Evolutionary conservation across 2,329 filamentous ascomycete genomes (phyloP).

Genomic region (Fusarium sp.): DNA sequence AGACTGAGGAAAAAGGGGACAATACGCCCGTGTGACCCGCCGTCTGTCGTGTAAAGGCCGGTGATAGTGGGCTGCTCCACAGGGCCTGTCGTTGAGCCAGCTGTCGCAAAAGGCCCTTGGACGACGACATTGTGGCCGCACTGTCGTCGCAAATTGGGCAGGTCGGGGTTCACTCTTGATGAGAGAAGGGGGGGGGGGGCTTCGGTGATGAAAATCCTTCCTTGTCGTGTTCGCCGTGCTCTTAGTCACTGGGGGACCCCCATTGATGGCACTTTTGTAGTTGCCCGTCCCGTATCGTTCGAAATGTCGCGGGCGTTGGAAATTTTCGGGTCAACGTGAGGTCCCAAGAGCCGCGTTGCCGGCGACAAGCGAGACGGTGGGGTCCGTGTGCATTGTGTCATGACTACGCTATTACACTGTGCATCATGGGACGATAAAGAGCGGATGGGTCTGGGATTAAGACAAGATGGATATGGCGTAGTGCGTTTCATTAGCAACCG

Average conservation of each 20-base stretch:
- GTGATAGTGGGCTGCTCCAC: slow-evolving; percentile 42
- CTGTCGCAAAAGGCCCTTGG: slow-evolving; percentile 46
- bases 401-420: slow-evolving; percentile 27
- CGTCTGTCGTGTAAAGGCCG: slow-evolving; percentile 35
- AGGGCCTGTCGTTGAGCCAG: slow-evolving; percentile 38
- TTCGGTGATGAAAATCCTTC: slow-evolving; percentile 21
- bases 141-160: slow-evolving; percentile 43
- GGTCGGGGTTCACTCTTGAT: slow-evolving; percentile 16
- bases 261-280: slow-evolving; percentile 46
- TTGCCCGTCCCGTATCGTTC: slow-evolving; percentile 13
- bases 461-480: background rate
- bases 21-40: background rate
- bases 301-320: slow-evolving; percentile 25
- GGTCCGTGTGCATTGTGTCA: slow-evolving; percentile 34
- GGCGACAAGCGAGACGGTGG: slow-evolving; percentile 41
- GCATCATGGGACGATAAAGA: slow-evolving; percentile 19
- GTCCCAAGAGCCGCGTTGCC: slow-evolving; percentile 35
- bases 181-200: background rate
- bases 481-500: background rate
- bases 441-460: background rate
- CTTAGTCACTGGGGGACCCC: slow-evolving; percentile 31
- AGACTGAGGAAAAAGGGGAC: slow-evolving; percentile 9
- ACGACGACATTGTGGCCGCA: slow-evolving; percentile 41
- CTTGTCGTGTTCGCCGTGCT: slow-evolving; percentile 16
- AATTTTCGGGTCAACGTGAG: slow-evolving; percentile 40